phyloP scores from a whole-genome alignment of 805 yeast species.

The Suhomyces sp. region DNA sequence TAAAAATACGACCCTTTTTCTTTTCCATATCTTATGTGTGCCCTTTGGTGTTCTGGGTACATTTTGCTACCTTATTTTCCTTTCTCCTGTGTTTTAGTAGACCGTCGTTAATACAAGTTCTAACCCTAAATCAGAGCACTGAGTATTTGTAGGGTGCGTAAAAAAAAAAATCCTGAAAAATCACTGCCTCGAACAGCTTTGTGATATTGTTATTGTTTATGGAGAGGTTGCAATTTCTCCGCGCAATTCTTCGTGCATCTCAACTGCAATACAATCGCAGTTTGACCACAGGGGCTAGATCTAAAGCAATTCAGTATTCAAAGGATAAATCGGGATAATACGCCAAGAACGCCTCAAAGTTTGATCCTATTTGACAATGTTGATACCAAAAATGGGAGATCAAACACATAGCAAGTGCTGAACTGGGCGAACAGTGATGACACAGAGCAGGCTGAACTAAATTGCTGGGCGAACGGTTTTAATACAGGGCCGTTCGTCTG shows the following conservation, averaged over 20 bases:
- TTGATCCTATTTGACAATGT: neutral
- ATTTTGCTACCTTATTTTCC: neutral
- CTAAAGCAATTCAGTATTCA: neutral
- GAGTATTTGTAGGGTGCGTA: neutral
- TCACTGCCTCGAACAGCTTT: neutral
- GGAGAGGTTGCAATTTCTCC: neutral
- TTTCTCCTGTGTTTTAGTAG: conserved; percentile 4
- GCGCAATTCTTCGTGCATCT: neutral
- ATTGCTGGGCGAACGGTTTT: neutral
- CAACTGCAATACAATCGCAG: neutral
- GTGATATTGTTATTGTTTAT: neutral
- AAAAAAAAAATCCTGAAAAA: neutral
- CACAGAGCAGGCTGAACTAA: neutral
- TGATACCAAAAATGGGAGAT: neutral
- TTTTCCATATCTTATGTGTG: neutral
- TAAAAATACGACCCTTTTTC: neutral
- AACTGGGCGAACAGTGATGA: neutral
- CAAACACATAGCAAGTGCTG: neutral
- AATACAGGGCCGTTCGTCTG: neutral
- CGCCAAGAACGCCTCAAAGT: neutral
- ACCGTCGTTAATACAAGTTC: neutral
- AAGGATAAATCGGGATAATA: neutral
- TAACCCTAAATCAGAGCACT: neutral
- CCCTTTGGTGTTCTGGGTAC: neutral
- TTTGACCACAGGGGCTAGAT: neutral